Evolutionary conservation across 2,329 filamentous ascomycete species (phyloP).

Genomic region (Ascochyta koolunga): DNA sequence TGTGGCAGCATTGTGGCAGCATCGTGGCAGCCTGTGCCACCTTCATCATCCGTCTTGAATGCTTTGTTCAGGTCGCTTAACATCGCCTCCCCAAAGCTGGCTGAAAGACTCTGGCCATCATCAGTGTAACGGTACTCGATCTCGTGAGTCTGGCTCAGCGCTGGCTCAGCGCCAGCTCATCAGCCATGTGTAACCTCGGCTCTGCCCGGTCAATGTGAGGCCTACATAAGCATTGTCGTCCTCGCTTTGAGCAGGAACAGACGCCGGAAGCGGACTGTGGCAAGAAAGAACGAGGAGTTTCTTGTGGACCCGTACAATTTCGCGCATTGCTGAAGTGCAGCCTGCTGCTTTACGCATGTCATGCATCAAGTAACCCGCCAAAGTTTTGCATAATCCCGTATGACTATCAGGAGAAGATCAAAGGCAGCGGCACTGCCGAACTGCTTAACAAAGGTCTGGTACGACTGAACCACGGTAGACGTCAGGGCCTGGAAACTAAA

Average conservation of each 20-base stretch:
- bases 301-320: conserved; percentile 6
- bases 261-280: conserved; percentile 5
- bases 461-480: neutral
- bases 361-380: neutral
- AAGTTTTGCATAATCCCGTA: neutral
- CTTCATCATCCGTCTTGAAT: conserved; percentile 4
- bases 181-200: conserved; percentile 9
- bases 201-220: neutral
- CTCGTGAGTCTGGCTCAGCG: neutral
- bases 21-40: neutral
- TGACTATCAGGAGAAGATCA: neutral
- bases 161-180: neutral
- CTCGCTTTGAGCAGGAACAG: neutral
- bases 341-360: neutral
- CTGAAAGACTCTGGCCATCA: conserved; percentile 3
- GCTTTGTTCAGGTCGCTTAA: neutral
- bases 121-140: conserved; percentile 8
- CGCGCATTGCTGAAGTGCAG: neutral
- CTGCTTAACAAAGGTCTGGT: neutral
- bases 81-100: neutral
- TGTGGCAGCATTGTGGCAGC: neutral
- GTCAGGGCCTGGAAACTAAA: neutral
- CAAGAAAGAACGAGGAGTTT: conserved; percentile 1
- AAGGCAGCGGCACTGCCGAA: neutral
- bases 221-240: conserved; percentile 1